Percentiles rank a stretch among this genome's conserved stretches.
Conservation (phyloP, 257 asterid species). For the Lavandula angustifolia region DNA sequence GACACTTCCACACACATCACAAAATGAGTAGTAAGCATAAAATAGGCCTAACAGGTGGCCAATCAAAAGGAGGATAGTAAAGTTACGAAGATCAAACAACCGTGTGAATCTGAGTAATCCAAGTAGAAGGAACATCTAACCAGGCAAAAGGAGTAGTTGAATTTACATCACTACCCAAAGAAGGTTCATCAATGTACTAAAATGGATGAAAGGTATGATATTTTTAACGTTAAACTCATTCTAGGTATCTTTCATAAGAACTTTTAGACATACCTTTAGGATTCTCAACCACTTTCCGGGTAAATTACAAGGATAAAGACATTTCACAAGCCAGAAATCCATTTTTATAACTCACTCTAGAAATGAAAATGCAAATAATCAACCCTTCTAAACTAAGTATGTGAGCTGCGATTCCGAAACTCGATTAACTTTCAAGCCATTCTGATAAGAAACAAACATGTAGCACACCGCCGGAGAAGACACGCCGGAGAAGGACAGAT, state of each 20-base stretch:
- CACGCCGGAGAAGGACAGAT: too few relatives aligned
- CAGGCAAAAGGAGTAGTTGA: too few relatives aligned
- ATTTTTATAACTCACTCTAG: slow-evolving; percentile 1
- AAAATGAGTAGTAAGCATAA: too few relatives aligned
- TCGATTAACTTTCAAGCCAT: background rate
- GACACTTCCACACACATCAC: too few relatives aligned
- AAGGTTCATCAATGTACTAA: background rate
- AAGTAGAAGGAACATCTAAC: too few relatives aligned
- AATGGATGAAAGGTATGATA: background rate
- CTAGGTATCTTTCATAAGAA: slow-evolving; percentile 13
- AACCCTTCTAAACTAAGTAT: slow-evolving; percentile 7
- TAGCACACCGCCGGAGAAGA: too few relatives aligned
- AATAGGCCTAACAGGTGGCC: too few relatives aligned
- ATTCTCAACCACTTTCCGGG: slow-evolving; percentile 4
- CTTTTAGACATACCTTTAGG: background rate
- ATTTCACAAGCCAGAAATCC: slow-evolving; percentile 8
- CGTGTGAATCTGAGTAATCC: too few relatives aligned
- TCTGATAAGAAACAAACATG: background rate
- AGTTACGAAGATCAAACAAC: too few relatives aligned
- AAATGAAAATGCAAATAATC: slow-evolving; percentile 4
- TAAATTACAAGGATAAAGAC: background rate
- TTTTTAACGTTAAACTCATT: background rate
- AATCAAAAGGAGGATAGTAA: too few relatives aligned
- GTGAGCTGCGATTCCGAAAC: background rate
- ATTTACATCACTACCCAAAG: background rate